These are phyloP conservation scores for Globisporangium okanoganense DNA, from an alignment of 352 stramenopile species.

Conservation along the genomic window DNA sequence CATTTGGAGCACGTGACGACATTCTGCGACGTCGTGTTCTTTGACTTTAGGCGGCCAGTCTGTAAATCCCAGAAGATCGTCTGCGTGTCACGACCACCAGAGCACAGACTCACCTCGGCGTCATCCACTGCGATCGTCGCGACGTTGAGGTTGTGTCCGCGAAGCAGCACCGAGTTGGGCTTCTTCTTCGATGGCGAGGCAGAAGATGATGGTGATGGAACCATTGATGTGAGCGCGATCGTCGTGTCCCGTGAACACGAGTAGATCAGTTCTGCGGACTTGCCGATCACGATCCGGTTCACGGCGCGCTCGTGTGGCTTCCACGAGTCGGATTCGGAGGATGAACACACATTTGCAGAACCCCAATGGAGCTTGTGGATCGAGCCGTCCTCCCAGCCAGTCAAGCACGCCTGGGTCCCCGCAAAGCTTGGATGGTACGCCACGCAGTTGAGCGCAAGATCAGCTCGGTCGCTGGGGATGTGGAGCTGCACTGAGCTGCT, in stretches of 20 bases:
- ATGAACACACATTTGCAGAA: neutral
- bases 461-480: neutral
- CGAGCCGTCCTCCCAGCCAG: constrained; percentile 73
- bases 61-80: constrained; percentile 76
- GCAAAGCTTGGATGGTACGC: constrained; percentile 27
- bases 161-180: constrained; percentile 24
- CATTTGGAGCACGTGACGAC: constrained; percentile 84
- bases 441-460: constrained; percentile 50
- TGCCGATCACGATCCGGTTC: constrained; percentile 52
- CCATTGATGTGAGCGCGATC: constrained; percentile 40
- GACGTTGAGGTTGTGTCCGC: constrained; percentile 68
- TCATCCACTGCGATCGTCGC: constrained; percentile 52
- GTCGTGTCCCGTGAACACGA: constrained; percentile 78
- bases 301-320: constrained; percentile 51
- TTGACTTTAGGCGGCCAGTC: constrained; percentile 39
- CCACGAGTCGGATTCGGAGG: constrained; percentile 25
- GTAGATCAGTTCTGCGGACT: constrained; percentile 44
- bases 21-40: constrained; percentile 78
- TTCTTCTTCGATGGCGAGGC: constrained; percentile 15
- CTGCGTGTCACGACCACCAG: constrained; percentile 75
- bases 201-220: neutral
- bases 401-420: constrained; percentile 30
- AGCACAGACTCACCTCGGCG: constrained; percentile 60
- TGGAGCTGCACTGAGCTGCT: neutral
- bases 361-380: constrained; percentile 46